phyloP scores from a whole-genome alignment of 768 basidiomycete genomes.

The Lentinula sp. region DNA sequence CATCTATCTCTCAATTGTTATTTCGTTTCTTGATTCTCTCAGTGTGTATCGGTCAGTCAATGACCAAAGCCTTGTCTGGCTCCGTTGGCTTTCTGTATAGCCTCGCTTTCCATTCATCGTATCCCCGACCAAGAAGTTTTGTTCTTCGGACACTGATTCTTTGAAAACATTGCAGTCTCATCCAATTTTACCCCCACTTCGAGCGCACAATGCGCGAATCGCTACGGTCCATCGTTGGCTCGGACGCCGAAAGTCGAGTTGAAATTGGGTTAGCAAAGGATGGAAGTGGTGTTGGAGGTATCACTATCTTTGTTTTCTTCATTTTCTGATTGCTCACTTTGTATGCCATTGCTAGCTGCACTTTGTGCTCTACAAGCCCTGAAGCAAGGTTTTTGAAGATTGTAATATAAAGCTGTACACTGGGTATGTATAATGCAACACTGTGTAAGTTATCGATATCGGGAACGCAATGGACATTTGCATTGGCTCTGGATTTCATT shows the following conservation, averaged over 20 bases:
- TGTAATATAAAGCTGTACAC: too few relatives aligned
- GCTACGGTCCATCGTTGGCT: constrained; percentile 69
- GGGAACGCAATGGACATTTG: too few relatives aligned
- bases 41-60: too few relatives aligned
- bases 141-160: neutral
- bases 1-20: neutral
- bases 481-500: too few relatives aligned
- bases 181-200: constrained; percentile 90
- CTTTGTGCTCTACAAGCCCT: constrained; percentile 80
- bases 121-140: too few relatives aligned
- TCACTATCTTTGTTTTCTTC: neutral
- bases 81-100: neutral
- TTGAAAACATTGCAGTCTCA: constrained; percentile 48
- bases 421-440: neutral
- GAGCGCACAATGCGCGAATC: constrained; percentile 69
- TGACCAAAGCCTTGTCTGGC: too few relatives aligned
- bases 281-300: constrained; percentile 95
- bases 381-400: constrained; percentile 26
- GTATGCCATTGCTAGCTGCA: constrained; percentile 50
- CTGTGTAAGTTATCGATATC: neutral
- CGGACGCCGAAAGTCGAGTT: constrained; percentile 72
- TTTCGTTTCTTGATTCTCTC: too few relatives aligned
- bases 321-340: neutral
- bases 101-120: too few relatives aligned
- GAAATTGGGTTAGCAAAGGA: constrained; percentile 94